Evolutionary conservation across 208 protist species (phyloP), one percentile per base, ranked within the genome.

Genomic region (Phytomonas serpens): DNA sequence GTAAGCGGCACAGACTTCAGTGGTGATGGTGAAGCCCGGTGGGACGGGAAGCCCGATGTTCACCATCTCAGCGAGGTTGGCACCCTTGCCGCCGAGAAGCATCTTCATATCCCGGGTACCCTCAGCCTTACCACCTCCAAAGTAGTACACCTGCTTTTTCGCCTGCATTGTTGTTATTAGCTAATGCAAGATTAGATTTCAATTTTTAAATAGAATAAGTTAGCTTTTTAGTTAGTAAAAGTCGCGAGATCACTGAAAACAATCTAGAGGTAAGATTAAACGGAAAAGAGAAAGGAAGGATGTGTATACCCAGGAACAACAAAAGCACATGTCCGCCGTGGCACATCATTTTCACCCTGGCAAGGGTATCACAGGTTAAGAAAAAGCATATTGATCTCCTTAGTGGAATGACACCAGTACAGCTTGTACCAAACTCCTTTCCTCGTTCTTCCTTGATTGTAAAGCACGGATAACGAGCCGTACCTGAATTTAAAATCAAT

Each of bases 21-120:
- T 98, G 27, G 92, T 97, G 77, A 98, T 98, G 61, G 92, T 97
- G 77, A 98, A 98, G 64, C 95, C 95, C 38, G 90, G 93, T 14
- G 95, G 95, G 23, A 98, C 93, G 10, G 94, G 93, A 38, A 98
- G 87, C 42, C 93, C 94, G 36, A 98, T 78, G 71, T 93, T 96
- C 51, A 85, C 86, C 92, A 98, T 98, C 76, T 98, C 90, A 38
- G 87, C 82, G 33, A 98, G 89, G 77, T 97, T 96, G 42, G 89
- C 93, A 47, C 96, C 96, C 78, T 98, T 98, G 30, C 94, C 95
- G 66, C 96, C 96, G 70, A 98, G 92, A 37, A 98, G 77, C 76
- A 83, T 77, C 85, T 97, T 98, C 82, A 96, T 94, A 30, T 82
- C 71, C 16, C 80, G 77, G 78, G 87, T 80, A 61, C 94, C 94